Conservation (phyloP, 805 yeast species). For the Sungouiella blattae region DNA sequence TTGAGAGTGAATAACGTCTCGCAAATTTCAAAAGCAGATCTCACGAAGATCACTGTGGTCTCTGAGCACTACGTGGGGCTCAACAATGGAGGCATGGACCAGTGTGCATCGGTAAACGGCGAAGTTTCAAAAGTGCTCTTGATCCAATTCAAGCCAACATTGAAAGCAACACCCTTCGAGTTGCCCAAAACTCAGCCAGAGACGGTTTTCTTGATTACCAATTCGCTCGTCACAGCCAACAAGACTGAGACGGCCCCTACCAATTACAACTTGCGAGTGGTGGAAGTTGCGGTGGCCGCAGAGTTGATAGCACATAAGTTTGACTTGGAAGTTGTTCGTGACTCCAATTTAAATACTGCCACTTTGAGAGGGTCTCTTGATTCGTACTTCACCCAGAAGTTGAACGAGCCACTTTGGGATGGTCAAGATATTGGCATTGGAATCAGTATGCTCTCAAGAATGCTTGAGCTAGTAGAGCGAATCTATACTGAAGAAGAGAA, state of each 20-base stretch:
- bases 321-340: constrained; percentile 39
- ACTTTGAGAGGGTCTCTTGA: constrained; percentile 65
- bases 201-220: constrained; percentile 57
- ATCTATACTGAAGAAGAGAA: constrained; percentile 29
- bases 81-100: constrained; percentile 80
- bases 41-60: constrained; percentile 58
- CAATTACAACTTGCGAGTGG: constrained; percentile 68
- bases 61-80: constrained; percentile 73
- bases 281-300: constrained; percentile 68
- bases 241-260: constrained; percentile 68
- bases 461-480: constrained; percentile 45
- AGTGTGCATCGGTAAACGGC: constrained; percentile 68
- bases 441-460: constrained; percentile 32
- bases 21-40: constrained; percentile 44
- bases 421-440: constrained; percentile 44
- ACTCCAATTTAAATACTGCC: constrained; percentile 53
- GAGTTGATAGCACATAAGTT: constrained; percentile 50
- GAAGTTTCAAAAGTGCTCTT: constrained; percentile 53
- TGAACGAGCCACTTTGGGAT: constrained; percentile 38
- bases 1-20: constrained; percentile 49
- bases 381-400: constrained; percentile 36
- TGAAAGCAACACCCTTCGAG: constrained; percentile 50
- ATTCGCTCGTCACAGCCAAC: constrained; percentile 59
- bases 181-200: constrained; percentile 46
- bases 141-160: constrained; percentile 58